Evolutionary conservation across 2,329 filamentous ascomycete species (phyloP), one percentile per base, ranked within the genome.

Genomic region (Fusarium paranaense): DNA sequence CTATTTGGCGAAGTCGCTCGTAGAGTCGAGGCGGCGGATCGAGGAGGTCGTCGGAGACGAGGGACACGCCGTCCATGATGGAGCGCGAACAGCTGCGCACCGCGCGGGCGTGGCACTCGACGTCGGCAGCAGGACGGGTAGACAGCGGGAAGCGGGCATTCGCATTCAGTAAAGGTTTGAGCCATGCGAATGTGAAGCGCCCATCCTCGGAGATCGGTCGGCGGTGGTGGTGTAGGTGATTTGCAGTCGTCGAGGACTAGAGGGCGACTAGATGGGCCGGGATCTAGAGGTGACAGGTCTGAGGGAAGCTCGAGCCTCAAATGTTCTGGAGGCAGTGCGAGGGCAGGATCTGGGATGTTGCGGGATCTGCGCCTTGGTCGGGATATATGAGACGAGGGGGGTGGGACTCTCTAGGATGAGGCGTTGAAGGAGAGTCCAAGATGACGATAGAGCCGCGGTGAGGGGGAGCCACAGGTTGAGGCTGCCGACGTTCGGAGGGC

Each of bases 1-100:
- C 88, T 73, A 95, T 87, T 80, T 94, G 92, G 71, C 90, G 88
- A 74, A 95, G 87, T 60, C 93, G 90, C 81, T 95, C 92, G 77
- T 92, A 93, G 62, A 95, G 88, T 78, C 91, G 90, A 74, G 88
- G 86, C 50, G 92, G 92, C 68, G 92, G 91, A 80, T 91, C 89
- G 78, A 89, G 85, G 77, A 86, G 83, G 81, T 90, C 87, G 80
- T 90, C 88, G 77, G 82, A 82, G 82, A 85, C 82, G 81, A 85
- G 81, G 73, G 82, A 82, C 79, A 84, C 82, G 81, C 85, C 83
- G 81, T 90, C 88, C 88, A 90, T 90, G 78, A 75, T 85, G 81
- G 74, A 75, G 78, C 78, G 75, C 76, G 56, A 73, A 64, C 73
- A 63, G 72, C 65, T 64, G 67, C 68, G 72, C 78, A 73, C 75